Conservation (phyloP, 1,139 yeast species). For the Dujonia santamariae region DNA sequence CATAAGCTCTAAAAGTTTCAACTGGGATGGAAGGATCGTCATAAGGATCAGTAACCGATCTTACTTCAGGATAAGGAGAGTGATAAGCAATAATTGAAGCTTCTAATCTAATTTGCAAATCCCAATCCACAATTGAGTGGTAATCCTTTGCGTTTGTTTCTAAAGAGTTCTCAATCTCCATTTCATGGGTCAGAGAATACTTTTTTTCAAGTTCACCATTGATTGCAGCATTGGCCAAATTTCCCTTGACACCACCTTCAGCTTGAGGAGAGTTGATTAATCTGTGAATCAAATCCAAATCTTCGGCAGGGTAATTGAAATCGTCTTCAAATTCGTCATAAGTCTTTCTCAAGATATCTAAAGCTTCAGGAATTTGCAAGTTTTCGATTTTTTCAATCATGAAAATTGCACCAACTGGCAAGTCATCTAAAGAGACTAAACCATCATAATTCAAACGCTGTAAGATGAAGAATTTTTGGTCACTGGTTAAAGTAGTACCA, state of each 20-base stretch:
- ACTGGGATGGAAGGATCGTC: conserved; percentile 43
- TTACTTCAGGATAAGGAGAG: conserved; percentile 57
- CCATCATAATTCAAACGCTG: conserved; percentile 26
- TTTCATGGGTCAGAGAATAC: background rate
- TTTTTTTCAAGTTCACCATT: background rate
- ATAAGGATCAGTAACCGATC: conserved; percentile 47
- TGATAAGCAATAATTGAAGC: conserved; percentile 44
- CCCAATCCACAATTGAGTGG: conserved; percentile 14
- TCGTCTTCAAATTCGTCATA: conserved; percentile 19
- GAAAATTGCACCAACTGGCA: conserved; percentile 25
- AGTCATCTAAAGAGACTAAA: conserved; percentile 22
- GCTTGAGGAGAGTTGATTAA: conserved; percentile 17
- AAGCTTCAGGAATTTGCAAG: conserved; percentile 20
- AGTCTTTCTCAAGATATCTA: conserved; percentile 18
- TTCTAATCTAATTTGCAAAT: conserved; percentile 24
- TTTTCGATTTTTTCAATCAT: conserved; percentile 28
- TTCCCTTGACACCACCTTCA: conserved; percentile 12
- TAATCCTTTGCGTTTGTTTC: background rate
- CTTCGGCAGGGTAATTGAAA: conserved; percentile 17
- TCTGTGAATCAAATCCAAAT: conserved; percentile 11
- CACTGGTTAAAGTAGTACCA: conserved; percentile 20
- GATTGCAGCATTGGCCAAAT: conserved; percentile 2
- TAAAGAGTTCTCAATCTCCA: conserved; percentile 9
- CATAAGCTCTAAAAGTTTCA: conserved; percentile 51
- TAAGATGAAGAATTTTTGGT: conserved; percentile 27